phyloP scores from a whole-genome alignment of 1,139 yeast species.

The Pichia sp. region DNA sequence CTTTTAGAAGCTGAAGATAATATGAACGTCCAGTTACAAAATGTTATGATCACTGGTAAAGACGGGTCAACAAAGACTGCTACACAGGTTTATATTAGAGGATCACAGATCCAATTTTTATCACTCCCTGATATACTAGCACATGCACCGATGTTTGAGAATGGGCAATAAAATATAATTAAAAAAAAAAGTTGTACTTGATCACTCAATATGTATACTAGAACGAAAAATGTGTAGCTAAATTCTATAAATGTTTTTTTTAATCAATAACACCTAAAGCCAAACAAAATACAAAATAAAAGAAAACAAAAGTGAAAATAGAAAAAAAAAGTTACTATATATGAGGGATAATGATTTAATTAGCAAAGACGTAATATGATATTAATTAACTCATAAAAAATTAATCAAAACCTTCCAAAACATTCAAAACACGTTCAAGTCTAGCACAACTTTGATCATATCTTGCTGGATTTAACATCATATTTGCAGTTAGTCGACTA shows the following conservation, averaged over 20 bases:
- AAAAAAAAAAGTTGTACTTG: background rate
- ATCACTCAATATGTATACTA: background rate
- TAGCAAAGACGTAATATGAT: background rate
- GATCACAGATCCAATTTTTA: constrained; percentile 81
- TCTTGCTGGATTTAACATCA: constrained; percentile 75
- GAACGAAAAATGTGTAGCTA: background rate
- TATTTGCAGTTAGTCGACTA: constrained; percentile 79
- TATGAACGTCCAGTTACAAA: constrained; percentile 85
- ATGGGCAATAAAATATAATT: background rate
- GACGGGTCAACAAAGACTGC: constrained; percentile 73
- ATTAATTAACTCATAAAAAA: background rate
- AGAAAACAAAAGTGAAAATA: background rate
- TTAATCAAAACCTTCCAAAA: constrained; percentile 67
- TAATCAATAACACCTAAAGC: background rate
- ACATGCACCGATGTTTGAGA: constrained; percentile 72
- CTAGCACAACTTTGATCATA: constrained; percentile 76
- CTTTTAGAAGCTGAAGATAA: constrained; percentile 66
- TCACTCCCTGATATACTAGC: constrained; percentile 82
- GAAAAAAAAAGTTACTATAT: background rate
- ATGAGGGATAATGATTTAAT: background rate
- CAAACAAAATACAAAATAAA: background rate
- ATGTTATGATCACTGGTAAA: constrained; percentile 71
- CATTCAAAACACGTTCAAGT: constrained; percentile 72
- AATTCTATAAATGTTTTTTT: background rate
- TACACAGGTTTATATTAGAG: constrained; percentile 86